These are phyloP conservation scores for Euphrasia confusa DNA, from an alignment of 257 asterid species.

Conservation along the genomic window DNA sequence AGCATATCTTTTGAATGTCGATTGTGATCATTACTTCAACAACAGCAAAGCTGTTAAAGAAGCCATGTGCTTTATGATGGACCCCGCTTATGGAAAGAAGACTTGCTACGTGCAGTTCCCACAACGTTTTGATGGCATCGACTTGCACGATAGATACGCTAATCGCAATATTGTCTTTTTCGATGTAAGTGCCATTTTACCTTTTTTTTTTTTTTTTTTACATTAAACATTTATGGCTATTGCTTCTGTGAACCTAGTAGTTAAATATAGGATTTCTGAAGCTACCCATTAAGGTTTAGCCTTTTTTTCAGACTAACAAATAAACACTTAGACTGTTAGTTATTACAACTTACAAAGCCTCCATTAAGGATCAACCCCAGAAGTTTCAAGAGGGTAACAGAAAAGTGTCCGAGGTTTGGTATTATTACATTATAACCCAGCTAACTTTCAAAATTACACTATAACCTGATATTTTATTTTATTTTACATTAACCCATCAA, in stretches of 20 bases:
- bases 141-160: slow-evolving; percentile 68
- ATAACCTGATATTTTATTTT: too few relatives aligned
- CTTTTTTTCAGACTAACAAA: background rate
- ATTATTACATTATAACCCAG: too few relatives aligned
- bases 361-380: too few relatives aligned
- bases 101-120: slow-evolving; percentile 74
- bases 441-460: too few relatives aligned
- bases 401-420: too few relatives aligned
- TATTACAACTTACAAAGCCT: too few relatives aligned
- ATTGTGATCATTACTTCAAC: slow-evolving; percentile 55
- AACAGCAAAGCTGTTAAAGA: slow-evolving; percentile 67
- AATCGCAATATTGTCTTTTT: slow-evolving; percentile 55
- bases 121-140: slow-evolving; percentile 77
- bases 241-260: too few relatives aligned
- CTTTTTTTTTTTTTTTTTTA: background rate
- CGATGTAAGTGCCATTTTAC: slow-evolving; percentile 32
- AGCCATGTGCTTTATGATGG: slow-evolving; percentile 75
- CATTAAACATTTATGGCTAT: background rate
- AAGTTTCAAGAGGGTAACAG: too few relatives aligned
- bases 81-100: slow-evolving; percentile 55
- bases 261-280: background rate
- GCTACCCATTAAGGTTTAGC: background rate
- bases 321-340: background rate
- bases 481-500: too few relatives aligned
- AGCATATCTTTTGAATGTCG: slow-evolving; percentile 63